A percentile compares a stretch with the other conserved stretches of the same genome.
These are phyloP conservation scores for Leccinum sublutescens DNA, from an alignment of 768 basidiomycete species.

Conservation along the genomic window DNA sequence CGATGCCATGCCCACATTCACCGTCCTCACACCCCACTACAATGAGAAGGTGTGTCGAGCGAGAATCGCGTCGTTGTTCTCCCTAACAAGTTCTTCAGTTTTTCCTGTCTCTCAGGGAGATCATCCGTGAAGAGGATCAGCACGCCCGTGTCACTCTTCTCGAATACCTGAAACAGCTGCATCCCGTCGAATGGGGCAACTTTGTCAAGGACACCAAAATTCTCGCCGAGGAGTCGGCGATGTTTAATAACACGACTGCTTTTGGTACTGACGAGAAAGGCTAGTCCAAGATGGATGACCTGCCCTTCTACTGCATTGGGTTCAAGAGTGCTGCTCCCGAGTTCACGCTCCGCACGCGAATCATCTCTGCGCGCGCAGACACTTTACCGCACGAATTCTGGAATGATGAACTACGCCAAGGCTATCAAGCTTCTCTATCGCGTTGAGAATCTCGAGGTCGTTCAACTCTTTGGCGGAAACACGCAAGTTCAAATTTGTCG, in stretches of 20 bases:
- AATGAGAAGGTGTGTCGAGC: too few relatives aligned
- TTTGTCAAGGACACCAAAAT: constrained; percentile 99
- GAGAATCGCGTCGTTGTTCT: too few relatives aligned
- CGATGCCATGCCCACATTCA: too few relatives aligned
- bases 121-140: constrained; percentile 51
- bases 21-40: too few relatives aligned
- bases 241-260: constrained; percentile 75
- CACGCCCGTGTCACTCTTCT: constrained; percentile 95
- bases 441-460: constrained; percentile 98
- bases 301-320: constrained; percentile 95
- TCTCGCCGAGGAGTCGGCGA: constrained; percentile 89
- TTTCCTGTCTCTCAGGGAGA: too few relatives aligned
- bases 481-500: constrained; percentile 99
- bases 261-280: constrained; percentile 81
- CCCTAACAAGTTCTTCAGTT: too few relatives aligned
- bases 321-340: constrained; percentile 99
- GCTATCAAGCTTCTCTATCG: constrained; percentile 98
- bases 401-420: constrained; percentile 99
- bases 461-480: constrained; percentile 95
- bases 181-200: constrained; percentile 98
- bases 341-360: constrained; percentile 96
- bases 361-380: constrained; percentile 98
- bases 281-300: constrained; percentile 80
- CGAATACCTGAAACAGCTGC: constrained; percentile 97
- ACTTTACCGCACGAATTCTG: constrained; percentile 96